phyloP scores from a whole-genome alignment of 1,284 basidiomycete species.

The Vanrija pseudolonga region DNA sequence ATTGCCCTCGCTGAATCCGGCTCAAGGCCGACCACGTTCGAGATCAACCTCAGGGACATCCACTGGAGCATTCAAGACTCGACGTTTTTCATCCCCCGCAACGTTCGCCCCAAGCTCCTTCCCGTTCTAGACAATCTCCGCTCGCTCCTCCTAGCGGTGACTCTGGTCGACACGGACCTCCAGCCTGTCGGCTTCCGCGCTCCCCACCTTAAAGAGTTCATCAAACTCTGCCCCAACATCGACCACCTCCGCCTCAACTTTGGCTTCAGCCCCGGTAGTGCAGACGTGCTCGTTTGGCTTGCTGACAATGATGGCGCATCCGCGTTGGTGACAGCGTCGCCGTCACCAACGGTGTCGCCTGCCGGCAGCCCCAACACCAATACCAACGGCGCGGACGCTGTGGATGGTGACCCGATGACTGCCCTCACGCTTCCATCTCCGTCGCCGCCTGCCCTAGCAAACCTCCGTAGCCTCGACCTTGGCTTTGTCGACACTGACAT shows the following conservation, averaged over 20 bases:
- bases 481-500: not conserved
- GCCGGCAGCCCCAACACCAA: no score
- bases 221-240: slow-evolving; percentile 6
- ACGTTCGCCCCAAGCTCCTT: not conserved
- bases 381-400: not conserved
- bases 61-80: not conserved
- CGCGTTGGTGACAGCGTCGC: not conserved
- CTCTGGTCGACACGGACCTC: not conserved
- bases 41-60: not conserved
- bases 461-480: not conserved
- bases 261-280: not conserved
- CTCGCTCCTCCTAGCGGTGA: slow-evolving; percentile 7
- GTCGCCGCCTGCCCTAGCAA: not conserved
- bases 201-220: slow-evolving; percentile 1
- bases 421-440: not conserved
- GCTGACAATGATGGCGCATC: not conserved
- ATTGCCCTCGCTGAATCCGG: not conserved
- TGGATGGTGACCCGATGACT: no score
- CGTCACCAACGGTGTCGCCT: not conserved
- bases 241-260: slow-evolving; percentile 9
- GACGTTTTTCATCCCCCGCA: not conserved
- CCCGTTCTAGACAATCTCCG: slow-evolving; percentile 1
- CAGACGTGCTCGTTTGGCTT: not conserved
- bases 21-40: not conserved
- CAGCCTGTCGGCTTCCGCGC: not conserved